phyloP scores from a whole-genome alignment of 805 yeast genomes.

The Tetrapisispora namnaoensis region DNA sequence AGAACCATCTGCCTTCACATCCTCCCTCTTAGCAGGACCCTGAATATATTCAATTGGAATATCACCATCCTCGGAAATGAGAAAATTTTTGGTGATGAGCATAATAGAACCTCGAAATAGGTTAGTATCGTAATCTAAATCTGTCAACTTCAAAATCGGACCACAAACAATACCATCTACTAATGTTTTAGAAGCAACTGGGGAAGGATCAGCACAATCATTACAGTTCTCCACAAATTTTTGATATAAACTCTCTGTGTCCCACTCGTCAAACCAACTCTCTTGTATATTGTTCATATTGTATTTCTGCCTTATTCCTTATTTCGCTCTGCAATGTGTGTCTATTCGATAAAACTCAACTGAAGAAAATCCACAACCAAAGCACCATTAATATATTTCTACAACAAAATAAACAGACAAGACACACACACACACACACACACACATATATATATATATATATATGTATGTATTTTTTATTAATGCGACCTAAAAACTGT shows the following conservation, averaged over 20 bases:
- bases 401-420: not conserved
- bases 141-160: conserved; percentile 63
- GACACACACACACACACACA: too few species aligned
- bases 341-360: too few species aligned
- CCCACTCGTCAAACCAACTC: conserved; percentile 23
- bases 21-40: not conserved
- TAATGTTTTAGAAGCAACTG: conserved; percentile 5
- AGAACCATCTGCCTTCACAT: conserved; percentile 28
- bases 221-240: conserved; percentile 15
- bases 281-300: not conserved
- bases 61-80: conserved; percentile 14
- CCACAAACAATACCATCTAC: conserved; percentile 44
- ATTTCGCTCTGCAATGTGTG: too few species aligned
- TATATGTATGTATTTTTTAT: too few species aligned
- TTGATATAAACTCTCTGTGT: conserved; percentile 14
- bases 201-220: conserved; percentile 15
- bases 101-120: conserved; percentile 62
- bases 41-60: conserved; percentile 13
- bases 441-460: too few species aligned
- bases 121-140: conserved; percentile 39
- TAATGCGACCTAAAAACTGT: too few species aligned
- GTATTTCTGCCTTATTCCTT: not conserved
- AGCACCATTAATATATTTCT: too few species aligned
- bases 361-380: too few species aligned
- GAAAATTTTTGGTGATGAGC: conserved; percentile 45